Base-by-base conservation (phyloP, 305 asterid species). In the Fraxinus floribunda region DNA sequence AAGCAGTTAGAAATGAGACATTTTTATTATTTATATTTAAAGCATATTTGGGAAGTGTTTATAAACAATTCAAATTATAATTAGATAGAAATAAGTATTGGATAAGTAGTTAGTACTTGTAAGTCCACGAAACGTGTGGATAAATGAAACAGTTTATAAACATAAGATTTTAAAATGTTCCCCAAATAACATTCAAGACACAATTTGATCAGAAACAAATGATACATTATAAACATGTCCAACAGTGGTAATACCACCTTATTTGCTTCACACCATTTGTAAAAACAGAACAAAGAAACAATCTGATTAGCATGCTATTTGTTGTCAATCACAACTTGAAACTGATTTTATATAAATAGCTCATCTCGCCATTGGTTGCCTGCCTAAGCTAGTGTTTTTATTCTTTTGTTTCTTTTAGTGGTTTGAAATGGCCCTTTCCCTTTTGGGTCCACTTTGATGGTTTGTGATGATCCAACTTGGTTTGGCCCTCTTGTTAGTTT, bases 161-260 rank as follows among this genome's bases (percentile, higher is more conserved):
- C 20, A 57, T 57, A 57, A 18, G 26, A 18, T 57, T 57, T 57
- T 57, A 18, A 18, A 57, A 57, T 11, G 1, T 20, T 57, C 68
- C 68, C 68, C 68, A 18, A 57, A 18, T 7, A 57, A 57, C 11
- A 57, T 57, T 57, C 13, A 57, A 57, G 68, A 20, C 68, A 57
- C 4, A 57, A 7, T 57, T 57, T 57, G 68, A 57, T 20, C 68
- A 7, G 4, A 18, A 57, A 57, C 80, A 39, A 20, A 76, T 29
- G 32, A 57, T 30, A 49, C 76, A 83, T 55, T 57, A 26, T 77
- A 41, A 72, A 71, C 49, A 77, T 60, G 30, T 15, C 80, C 38
- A 79, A 81, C 74, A 66, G 26, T 29, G 20, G 11, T 35, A 62
- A 49, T 26, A 68, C 5, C 76, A 57, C 38, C 29, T 44, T 64